A percentile compares a stretch with the other conserved stretches of the same genome.
Conservation (phyloP, 139 green algal species). For the Chlorella sp. region DNA sequence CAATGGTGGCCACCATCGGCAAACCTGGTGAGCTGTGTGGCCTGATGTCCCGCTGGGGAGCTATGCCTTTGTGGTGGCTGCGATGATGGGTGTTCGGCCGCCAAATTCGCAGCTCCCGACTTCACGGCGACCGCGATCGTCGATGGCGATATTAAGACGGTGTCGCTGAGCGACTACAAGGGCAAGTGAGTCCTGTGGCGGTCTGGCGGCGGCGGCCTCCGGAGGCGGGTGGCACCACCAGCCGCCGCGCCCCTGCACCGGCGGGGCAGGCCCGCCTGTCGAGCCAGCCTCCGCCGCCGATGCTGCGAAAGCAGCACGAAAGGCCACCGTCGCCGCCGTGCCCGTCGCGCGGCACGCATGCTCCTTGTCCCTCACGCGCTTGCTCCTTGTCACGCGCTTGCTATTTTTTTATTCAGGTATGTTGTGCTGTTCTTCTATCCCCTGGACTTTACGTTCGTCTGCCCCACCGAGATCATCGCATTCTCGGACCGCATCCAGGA, state of each 20-base stretch:
- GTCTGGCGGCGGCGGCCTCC: neutral
- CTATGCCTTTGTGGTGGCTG: neutral
- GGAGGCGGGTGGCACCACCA: no score
- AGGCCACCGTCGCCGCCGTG: no score
- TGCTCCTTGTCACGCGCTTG: neutral
- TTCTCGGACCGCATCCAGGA: slow-evolving; percentile 50
- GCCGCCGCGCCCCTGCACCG: no score
- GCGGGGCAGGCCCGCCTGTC: no score
- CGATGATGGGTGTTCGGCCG: neutral
- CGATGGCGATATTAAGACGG: slow-evolving; percentile 40
- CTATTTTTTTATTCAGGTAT: slow-evolving; percentile 18
- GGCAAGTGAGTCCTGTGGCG: slow-evolving; percentile 32
- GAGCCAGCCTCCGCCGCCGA: no score
- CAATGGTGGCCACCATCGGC: slow-evolving; percentile 8
- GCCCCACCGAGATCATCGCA: slow-evolving; percentile 57
- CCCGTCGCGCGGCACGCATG: no score
- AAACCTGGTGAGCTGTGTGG: slow-evolving; percentile 4
- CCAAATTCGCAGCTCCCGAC: slow-evolving; percentile 27
- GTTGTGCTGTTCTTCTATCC: slow-evolving; percentile 58
- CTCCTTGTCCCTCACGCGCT: no score
- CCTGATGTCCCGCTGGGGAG: neutral
- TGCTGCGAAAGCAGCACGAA: no score
- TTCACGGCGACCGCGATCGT: slow-evolving; percentile 38
- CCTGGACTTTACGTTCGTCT: slow-evolving; percentile 47
- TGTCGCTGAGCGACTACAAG: slow-evolving; percentile 42